phyloP scores from a whole-genome alignment of 176 grass and related monocot genomes.

The Lolium multiflorum region DNA sequence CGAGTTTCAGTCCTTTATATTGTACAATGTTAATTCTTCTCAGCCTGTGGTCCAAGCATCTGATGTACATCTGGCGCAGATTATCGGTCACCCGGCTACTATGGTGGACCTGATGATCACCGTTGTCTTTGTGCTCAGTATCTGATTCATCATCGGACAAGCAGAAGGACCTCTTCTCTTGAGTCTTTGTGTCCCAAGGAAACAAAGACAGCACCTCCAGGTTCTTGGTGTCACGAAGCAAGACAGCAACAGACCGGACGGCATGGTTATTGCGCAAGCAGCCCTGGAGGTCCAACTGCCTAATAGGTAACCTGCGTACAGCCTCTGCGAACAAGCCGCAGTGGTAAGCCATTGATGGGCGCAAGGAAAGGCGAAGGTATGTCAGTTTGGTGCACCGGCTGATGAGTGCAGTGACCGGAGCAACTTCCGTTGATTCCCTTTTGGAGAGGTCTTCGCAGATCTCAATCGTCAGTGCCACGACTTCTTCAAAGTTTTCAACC shows the following conservation, averaged over 20 bases:
- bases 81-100: neutral
- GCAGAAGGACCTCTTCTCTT: neutral
- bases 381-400: neutral
- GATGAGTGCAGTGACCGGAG: neutral
- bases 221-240: neutral
- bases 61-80: neutral
- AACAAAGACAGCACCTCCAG: neutral
- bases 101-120: neutral
- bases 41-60: neutral
- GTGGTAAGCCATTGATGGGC: slow-evolving; percentile 9
- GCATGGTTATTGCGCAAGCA: neutral
- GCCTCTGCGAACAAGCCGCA: neutral
- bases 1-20: neutral
- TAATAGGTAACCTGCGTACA: neutral
- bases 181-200: neutral
- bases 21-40: neutral
- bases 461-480: neutral
- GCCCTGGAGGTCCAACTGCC: slow-evolving; percentile 40
- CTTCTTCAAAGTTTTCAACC: neutral
- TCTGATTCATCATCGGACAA: neutral
- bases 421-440: neutral
- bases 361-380: neutral
- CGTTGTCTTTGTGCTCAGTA: neutral
- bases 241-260: neutral
- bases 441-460: neutral